Evolutionary conservation across 164 flowering plant genomes (phyloP), one percentile per base, ranked within the genome.

Genomic region (Protea cynaroides): DNA sequence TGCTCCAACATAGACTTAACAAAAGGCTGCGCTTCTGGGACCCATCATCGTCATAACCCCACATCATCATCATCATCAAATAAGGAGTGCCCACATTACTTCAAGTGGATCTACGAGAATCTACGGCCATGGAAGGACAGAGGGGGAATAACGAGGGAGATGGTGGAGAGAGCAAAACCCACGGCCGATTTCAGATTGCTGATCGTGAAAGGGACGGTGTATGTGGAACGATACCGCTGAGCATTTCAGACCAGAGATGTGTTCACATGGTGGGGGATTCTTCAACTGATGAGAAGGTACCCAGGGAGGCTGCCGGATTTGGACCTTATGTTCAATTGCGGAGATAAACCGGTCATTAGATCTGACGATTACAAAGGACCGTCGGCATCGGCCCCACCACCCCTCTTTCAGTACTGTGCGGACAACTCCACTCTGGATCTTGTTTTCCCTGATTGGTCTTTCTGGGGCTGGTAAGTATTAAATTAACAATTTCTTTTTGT

Each of bases 391-490:
- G 29, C 52, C 2, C 80, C 84, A 1, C 87, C 84, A 0, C 78
- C 84, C 0, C 17, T 77, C 18, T 83, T 83, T 59, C 74, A 66
- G 1, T 83, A 83, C 58, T 81, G 83, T 46, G 73, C 58, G 0
- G 60, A 76, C 14, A 69, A 73, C 1, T 8, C 10, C 1, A n/a
- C n/a, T n/a, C n/a, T n/a, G n/a, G n/a, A n/a, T n/a, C n/a, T n/a
- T n/a, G n/a, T n/a, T n/a, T n/a, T 83, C 53, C 87, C 87, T 3
- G 87, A 83, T 60, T 83, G 87, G 87, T 68, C 84, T 63, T 88
- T 84, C 72, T 88, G 95, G 95, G 95, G 91, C 50, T 86, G 95
- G 95, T 88, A 81, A 9, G 25, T 67, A n/a, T n/a, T n/a, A n/a
- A 12, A 7, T 7, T 40, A 7, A 12, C 12, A n/a, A n/a, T n/a